Base-by-base conservation (phyloP, 73 alveolate species). In the Paramecium biaurelia region DNA sequence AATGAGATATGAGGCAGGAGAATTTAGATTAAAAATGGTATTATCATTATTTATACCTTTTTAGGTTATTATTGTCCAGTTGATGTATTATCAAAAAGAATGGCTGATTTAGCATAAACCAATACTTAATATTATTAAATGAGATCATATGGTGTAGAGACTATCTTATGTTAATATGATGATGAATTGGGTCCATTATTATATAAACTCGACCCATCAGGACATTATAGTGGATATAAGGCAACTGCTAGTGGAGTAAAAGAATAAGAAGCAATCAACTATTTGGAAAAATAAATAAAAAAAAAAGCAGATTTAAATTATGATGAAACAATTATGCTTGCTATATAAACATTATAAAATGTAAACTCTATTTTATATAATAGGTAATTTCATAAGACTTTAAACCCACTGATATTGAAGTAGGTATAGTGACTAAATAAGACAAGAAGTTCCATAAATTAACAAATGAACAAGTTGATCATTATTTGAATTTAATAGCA, bases 141-240 rank as follows among this genome's bases (percentile, higher is more conserved):
- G 98, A 95, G 99, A 92, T 97, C 99, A 70, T 93, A 85, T 70
- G 98, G 98, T 57, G 96, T 94, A 34, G 94, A 89, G 72, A 95
- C 98, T 76, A 96, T 96, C 12, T 86, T 98, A 18, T 96, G 95
- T 72, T 98, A 97, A 24, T 92, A 92, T 45, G 99, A 98, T 93
- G 99, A 98, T 58, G 99, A 98, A 92, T 95, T 58, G 45, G 99
- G 99, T 5, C 99, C 99, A 67, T 97, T 95, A 87, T 93, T 97
- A 5, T 98, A 85, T 79, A 98, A 97, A 92, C 94, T 97, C 14
- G 99, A 98, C 76, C 99, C 99, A 41, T 97, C 99, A 57, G 99
- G 99, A 11, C 92, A 93, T 76, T 95, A 88, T 88, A 92, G 95
- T 70, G 99, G 99, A 5, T 98, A 96, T 92, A 96, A 93, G 85